phyloP scores from a whole-genome alignment of 2,329 filamentous ascomycete genomes.

The Cordyceps cateniannulata region DNA sequence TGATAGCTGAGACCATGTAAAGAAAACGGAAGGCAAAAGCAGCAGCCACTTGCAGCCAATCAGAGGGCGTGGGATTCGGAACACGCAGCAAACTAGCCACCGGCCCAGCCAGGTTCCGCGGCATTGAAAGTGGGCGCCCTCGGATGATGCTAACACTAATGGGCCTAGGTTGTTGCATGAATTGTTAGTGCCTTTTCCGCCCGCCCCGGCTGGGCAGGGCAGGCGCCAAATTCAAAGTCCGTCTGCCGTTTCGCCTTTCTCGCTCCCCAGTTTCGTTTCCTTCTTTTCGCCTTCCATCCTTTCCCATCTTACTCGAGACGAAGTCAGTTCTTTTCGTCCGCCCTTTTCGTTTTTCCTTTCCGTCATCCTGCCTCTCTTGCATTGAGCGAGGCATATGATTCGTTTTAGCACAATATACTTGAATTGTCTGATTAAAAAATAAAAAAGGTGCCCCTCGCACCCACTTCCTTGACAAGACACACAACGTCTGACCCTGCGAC shows the following conservation, averaged over 20 bases:
- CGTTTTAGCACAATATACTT: not conserved
- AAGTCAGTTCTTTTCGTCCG: not conserved
- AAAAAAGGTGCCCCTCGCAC: not conserved
- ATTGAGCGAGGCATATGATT: not conserved
- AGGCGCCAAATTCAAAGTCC: not conserved
- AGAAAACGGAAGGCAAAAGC: not conserved
- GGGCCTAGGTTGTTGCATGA: not conserved
- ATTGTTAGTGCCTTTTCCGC: not conserved
- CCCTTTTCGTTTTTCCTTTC: not conserved
- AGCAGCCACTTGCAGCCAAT: not conserved
- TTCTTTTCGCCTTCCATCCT: not conserved
- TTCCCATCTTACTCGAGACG: not conserved
- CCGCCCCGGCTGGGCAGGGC: not conserved
- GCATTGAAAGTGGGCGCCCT: not conserved
- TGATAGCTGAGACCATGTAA: not conserved
- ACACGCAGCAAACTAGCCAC: not conserved
- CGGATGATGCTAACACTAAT: not conserved
- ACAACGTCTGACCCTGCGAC: not conserved
- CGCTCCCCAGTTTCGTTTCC: not conserved
- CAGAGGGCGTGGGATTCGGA: slow-evolving; percentile 5
- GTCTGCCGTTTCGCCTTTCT: not conserved
- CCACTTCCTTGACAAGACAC: not conserved
- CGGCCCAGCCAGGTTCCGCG: slow-evolving; percentile 4
- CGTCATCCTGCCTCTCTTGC: not conserved
- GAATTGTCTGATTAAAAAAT: not conserved